Conservation (phyloP, 352 stramenopile species). For the Phytophthora europaea region DNA sequence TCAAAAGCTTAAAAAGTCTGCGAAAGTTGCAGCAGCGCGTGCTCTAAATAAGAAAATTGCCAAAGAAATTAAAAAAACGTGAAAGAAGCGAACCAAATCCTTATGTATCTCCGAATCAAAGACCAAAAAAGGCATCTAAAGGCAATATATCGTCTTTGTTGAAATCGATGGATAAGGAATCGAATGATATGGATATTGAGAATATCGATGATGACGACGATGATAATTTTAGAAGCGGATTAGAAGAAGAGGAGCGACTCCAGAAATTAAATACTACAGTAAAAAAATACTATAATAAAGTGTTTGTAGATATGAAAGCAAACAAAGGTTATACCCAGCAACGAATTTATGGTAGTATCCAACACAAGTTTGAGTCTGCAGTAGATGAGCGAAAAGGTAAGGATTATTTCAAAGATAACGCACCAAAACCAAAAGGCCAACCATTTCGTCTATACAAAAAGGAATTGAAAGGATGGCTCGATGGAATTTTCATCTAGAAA, state of each 20-base stretch:
- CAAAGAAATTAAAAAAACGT: too few relatives aligned
- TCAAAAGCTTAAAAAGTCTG: too few relatives aligned
- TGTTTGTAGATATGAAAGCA: too few relatives aligned
- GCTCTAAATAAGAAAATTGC: too few relatives aligned
- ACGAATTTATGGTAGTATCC: neutral
- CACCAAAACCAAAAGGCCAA: neutral
- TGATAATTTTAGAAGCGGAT: too few relatives aligned
- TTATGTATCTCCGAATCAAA: too few relatives aligned
- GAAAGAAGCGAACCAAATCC: too few relatives aligned
- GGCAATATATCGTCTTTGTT: too few relatives aligned
- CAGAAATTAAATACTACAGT: neutral
- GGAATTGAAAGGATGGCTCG: neutral
- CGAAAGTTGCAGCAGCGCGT: too few relatives aligned
- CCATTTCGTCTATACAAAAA: neutral
- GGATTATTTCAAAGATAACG: neutral
- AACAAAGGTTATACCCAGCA: too few relatives aligned
- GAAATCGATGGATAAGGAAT: too few relatives aligned
- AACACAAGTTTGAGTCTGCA: neutral
- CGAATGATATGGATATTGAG: neutral
- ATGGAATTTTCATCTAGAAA: neutral
- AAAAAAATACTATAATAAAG: neutral
- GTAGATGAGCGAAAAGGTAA: neutral
- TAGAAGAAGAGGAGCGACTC: neutral
- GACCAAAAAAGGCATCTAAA: too few relatives aligned
- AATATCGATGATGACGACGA: neutral